Evolutionary conservation across 1,284 basidiomycete genomes (phyloP), one percentile per base, ranked within the genome.

Genomic region (Apiotrichum akiyoshidainum): DNA sequence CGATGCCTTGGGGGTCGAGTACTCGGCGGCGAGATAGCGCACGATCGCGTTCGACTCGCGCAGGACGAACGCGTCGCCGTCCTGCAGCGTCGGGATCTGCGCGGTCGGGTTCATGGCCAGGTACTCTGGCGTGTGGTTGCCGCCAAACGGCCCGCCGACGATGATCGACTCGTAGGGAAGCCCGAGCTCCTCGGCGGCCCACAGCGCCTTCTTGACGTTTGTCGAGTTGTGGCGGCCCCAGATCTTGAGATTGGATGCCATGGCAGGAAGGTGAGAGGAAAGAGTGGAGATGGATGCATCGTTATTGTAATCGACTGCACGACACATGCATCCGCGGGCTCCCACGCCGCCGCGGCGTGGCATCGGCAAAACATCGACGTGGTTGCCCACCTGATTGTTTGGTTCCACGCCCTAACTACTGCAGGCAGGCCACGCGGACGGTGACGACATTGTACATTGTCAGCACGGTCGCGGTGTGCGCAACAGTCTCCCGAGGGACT

Each of bases 31-130:
- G 10, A 61, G 46, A 46, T 61, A 61, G 16, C 60, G 60, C 46
- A 61, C 57, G 33, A 61, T 61, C 35, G 60, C 47, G 54, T 61
- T 61, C 21, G 57, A 58, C 46, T 61, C 60, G 46, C 46, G 56
- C 22, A 61, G 26, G 5, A 56, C 51, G 8, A 56, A n/a, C 4
- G 3, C 26, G 33, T 55, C 57, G 37, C 57, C 57, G 42, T 61
- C 60, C 21, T 56, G 19, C 17, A 61, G 48, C 11, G 51, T 55
- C 19, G 60, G 60, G 54, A 61, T 47, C 17, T 35, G 26, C 11
- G 39, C 50, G 41, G 49, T 61, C 16, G 60, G 60, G 57, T 61
- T 61, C 46, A 61, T 35, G 0, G 56, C 56, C 13, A 39, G 51
- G 57, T 58, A 58, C 37, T 55, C 50, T 12, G 53, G 37, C 31